Evolutionary conservation across 306 rosid genomes (phyloP).

Genomic region (Quercus variabilis): DNA sequence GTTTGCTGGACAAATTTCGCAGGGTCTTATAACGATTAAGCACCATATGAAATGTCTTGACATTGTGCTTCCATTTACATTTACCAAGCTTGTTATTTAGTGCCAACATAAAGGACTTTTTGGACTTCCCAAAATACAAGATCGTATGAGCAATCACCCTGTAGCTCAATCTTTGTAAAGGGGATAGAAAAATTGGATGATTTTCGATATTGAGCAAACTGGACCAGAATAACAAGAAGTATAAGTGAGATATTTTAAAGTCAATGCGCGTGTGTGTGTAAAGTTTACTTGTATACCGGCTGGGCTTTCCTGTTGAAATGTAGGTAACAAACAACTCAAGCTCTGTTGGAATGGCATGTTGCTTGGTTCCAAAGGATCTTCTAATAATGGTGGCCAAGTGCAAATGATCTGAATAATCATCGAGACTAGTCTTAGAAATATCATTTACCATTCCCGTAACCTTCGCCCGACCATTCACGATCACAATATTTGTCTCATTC

Average conservation of each 20-base stretch:
- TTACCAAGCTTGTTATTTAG: background rate
- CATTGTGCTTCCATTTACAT: background rate
- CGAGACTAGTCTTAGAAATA: background rate
- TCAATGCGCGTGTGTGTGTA: too few relatives aligned
- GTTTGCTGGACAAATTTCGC: background rate
- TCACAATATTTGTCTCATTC: background rate
- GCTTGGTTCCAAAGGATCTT: background rate
- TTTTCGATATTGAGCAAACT: background rate
- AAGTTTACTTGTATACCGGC: background rate
- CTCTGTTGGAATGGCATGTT: background rate
- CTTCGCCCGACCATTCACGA: background rate
- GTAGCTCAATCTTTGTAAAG: background rate
- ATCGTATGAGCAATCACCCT: background rate
- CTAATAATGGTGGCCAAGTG: background rate
- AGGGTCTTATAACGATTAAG: background rate
- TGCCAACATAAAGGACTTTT: background rate
- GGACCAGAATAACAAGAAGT: background rate
- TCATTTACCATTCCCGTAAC: background rate
- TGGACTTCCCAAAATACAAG: background rate
- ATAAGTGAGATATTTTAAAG: background rate
- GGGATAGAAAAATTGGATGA: slow-evolving; percentile 1
- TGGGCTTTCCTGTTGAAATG: background rate
- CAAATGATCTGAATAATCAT: background rate
- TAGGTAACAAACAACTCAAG: background rate
- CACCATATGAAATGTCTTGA: background rate